Percentiles rank a stretch among this genome's conserved stretches.
Evolutionary conservation across 345 rosid species (phyloP).

Genomic region (Limnanthes douglasii): DNA sequence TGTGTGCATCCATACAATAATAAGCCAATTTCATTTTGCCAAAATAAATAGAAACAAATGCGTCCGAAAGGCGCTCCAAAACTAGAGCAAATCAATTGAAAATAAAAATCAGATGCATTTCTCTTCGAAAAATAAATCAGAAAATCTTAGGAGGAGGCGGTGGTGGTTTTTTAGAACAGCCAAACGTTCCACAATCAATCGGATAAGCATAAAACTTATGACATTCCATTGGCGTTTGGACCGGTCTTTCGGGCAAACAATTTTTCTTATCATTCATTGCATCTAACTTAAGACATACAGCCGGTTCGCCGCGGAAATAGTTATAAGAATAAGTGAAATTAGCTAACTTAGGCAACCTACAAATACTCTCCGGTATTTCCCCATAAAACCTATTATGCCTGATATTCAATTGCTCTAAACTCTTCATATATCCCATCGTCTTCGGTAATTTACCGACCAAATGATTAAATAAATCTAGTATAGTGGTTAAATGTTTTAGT

Average conservation of each 20-base stretch:
- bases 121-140: no score
- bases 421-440: conserved; percentile 34
- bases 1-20: no score
- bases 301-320: conserved; percentile 31
- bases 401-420: conserved; percentile 44
- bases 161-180: conserved; percentile 17
- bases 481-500: no score
- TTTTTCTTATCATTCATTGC: conserved; percentile 30
- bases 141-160: conserved; percentile 7
- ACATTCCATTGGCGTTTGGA: conserved; percentile 32
- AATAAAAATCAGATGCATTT: no score
- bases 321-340: conserved; percentile 42
- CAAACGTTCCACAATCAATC: conserved; percentile 23
- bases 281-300: conserved; percentile 24
- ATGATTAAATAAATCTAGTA: no score
- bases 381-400: conserved; percentile 33
- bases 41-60: no score
- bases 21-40: no score
- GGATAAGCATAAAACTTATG: conserved; percentile 24
- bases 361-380: conserved; percentile 29
- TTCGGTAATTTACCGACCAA: conserved; percentile 39
- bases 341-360: conserved; percentile 34
- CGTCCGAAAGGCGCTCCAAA: no score
- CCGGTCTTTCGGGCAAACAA: conserved; percentile 37
- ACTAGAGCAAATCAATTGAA: no score